Conservation (phyloP, 2,329 filamentous ascomycete species). For the Aspergillus costaricaensis region DNA sequence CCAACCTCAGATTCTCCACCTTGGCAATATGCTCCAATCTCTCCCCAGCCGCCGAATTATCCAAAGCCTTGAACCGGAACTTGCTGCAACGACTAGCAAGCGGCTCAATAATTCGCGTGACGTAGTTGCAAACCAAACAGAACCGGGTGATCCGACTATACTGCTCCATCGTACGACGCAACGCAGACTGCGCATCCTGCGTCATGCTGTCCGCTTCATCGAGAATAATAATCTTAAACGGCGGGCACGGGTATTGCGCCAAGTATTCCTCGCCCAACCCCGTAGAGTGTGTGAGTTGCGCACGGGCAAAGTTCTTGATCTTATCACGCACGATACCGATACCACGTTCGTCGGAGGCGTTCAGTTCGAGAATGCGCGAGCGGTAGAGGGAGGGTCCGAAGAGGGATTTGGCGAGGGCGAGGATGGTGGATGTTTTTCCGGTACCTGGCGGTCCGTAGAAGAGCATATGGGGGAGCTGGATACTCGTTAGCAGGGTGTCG, state of each 20-base stretch:
- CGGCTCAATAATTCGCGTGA: conserved; percentile 96
- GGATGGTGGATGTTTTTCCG: conserved; percentile 95
- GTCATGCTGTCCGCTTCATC: conserved; percentile 99
- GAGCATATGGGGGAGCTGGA: conserved; percentile 91
- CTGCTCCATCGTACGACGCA: conserved; percentile 96
- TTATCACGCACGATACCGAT: conserved; percentile 97
- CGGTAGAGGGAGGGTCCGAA: conserved; percentile 94
- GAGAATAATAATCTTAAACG: conserved; percentile 98
- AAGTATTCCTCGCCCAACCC: conserved; percentile 63
- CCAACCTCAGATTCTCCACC: conserved; percentile 73
- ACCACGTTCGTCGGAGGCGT: conserved; percentile 97
- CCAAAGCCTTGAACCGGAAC: conserved; percentile 95
- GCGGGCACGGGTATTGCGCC: conserved; percentile 82
- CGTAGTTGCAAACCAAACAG: conserved; percentile 97
- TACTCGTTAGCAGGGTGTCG: conserved; percentile 1
- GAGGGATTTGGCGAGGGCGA: conserved; percentile 94
- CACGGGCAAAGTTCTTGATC: conserved; percentile 96
- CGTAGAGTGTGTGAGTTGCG: conserved; percentile 84
- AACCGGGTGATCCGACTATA: conserved; percentile 96
- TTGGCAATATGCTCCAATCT: conserved; percentile 80
- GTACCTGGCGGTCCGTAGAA: conserved; percentile 98
- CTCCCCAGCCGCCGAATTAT: conserved; percentile 78
- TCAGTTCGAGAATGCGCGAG: conserved; percentile 94
- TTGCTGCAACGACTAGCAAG: conserved; percentile 92
- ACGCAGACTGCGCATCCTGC: conserved; percentile 90